Conservation (phyloP, 176 grass and related monocot genomes). For the Calamus simplicifolius region DNA sequence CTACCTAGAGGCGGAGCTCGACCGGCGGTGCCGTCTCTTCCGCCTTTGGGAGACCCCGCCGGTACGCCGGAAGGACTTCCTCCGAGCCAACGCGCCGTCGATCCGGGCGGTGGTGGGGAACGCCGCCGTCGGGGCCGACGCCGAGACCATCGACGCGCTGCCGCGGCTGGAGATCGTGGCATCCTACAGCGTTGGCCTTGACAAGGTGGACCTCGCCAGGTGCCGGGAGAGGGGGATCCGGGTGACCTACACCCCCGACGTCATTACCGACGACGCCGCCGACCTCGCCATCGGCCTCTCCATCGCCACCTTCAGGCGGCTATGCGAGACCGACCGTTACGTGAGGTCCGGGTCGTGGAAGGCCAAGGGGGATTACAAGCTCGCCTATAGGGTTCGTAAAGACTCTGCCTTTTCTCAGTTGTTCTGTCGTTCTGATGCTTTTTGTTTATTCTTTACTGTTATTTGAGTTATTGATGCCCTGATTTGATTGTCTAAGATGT, state of each 20-base stretch:
- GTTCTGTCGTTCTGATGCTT: too few species aligned
- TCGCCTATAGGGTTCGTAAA: conserved; percentile 50
- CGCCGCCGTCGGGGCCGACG: conserved; percentile 23
- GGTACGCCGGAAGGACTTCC: conserved; percentile 32
- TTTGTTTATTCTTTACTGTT: too few species aligned
- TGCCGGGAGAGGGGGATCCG: conserved; percentile 63
- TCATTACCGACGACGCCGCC: conserved; percentile 90
- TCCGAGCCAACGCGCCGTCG: conserved; percentile 43
- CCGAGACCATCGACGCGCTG: conserved; percentile 59
- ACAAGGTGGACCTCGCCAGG: conserved; percentile 67
- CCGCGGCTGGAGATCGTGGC: conserved; percentile 75
- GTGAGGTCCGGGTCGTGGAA: conserved; percentile 46
- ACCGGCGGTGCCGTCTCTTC: conserved; percentile 50
- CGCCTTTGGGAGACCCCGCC: conserved; percentile 53
- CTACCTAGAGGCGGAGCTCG: conserved; percentile 72
- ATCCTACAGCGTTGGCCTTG: conserved; percentile 75
- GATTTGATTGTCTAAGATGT: too few species aligned
- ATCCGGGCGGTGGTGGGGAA: conserved; percentile 70
- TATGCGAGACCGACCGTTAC: conserved; percentile 48
- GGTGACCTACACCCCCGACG: conserved; percentile 92
- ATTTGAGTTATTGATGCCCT: too few species aligned
- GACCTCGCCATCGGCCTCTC: conserved; percentile 80
- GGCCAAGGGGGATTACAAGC: conserved; percentile 31
- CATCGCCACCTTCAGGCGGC: conserved; percentile 51
- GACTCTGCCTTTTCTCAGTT: background rate